A percentile compares a stretch with the other conserved stretches of the same genome.
phyloP scores from a whole-genome alignment of 306 rosid species.

The Ammopiptanthus mongolicus region DNA sequence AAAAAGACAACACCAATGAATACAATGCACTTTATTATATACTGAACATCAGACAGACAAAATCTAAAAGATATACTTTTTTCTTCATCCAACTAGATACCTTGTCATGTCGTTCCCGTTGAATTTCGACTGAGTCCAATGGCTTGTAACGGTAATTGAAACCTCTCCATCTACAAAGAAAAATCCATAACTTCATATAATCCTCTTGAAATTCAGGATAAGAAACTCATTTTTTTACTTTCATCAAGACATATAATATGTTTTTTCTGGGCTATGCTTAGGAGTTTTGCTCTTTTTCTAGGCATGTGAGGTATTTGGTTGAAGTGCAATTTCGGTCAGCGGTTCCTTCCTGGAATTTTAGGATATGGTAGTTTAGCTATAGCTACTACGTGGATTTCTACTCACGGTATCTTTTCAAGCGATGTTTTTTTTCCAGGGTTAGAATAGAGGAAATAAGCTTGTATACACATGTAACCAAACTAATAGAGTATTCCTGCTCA shows the following conservation, averaged over 20 bases:
- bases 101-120: conserved; percentile 65
- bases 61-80: not conserved
- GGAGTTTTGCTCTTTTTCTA: not conserved
- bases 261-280: not conserved
- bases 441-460: not conserved
- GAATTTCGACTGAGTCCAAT: conserved; percentile 48
- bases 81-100: conserved; percentile 24
- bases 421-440: not conserved
- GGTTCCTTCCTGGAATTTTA: not conserved
- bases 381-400: not conserved
- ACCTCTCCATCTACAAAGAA: conserved; percentile 39
- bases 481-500: too few relatives aligned
- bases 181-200: not conserved
- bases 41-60: not conserved
- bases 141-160: conserved; percentile 51
- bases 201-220: not conserved
- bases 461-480: not conserved
- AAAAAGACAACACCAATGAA: conserved; percentile 8
- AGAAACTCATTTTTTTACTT: not conserved
- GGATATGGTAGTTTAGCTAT: not conserved
- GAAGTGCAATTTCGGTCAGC: not conserved
- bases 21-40: not conserved
- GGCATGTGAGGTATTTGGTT: not conserved
- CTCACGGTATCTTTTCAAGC: not conserved
- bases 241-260: not conserved